phyloP scores from a whole-genome alignment of 1,284 basidiomycete species.

The Pseudozyma tsukubaensis region DNA sequence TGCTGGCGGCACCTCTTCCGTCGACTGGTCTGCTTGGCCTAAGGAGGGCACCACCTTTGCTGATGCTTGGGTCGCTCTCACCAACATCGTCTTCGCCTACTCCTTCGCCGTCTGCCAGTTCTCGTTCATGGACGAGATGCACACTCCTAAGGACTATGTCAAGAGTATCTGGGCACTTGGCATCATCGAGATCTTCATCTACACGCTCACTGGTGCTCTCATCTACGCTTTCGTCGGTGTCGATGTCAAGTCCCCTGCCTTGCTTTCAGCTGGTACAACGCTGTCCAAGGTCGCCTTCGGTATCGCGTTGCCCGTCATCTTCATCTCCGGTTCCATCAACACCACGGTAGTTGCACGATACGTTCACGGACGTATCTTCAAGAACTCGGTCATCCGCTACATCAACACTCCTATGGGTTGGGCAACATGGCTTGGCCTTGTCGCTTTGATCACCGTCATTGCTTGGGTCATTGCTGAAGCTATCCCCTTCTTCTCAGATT shows the following conservation, averaged over 20 bases:
- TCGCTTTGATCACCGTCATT: slow-evolving; percentile 47
- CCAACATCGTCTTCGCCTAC: slow-evolving; percentile 64
- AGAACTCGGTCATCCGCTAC: slow-evolving; percentile 53
- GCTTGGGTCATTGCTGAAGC: slow-evolving; percentile 56
- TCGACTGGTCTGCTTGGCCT: slow-evolving; percentile 56
- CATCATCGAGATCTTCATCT: slow-evolving; percentile 60
- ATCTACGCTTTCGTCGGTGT: slow-evolving; percentile 59
- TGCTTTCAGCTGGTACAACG: slow-evolving; percentile 51
- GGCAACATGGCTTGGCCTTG: slow-evolving; percentile 51
- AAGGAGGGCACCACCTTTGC: slow-evolving; percentile 51
- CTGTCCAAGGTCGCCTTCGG: slow-evolving; percentile 61
- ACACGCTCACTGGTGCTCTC: slow-evolving; percentile 59
- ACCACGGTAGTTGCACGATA: slow-evolving; percentile 55
- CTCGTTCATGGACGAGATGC: slow-evolving; percentile 62
- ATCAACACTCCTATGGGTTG: slow-evolving; percentile 59
- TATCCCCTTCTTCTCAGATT: slow-evolving; percentile 53
- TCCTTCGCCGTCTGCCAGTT: slow-evolving; percentile 62
- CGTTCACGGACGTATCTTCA: slow-evolving; percentile 53
- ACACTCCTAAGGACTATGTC: slow-evolving; percentile 57
- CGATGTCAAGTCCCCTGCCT: slow-evolving; percentile 52
- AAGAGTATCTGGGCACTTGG: slow-evolving; percentile 59
- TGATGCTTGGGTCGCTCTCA: slow-evolving; percentile 51
- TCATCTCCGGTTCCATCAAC: slow-evolving; percentile 64
- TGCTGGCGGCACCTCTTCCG: slow-evolving; percentile 24
- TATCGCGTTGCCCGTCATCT: slow-evolving; percentile 59